Conservation (phyloP, 768 basidiomycete species). For the Auriscalpium microsporum region DNA sequence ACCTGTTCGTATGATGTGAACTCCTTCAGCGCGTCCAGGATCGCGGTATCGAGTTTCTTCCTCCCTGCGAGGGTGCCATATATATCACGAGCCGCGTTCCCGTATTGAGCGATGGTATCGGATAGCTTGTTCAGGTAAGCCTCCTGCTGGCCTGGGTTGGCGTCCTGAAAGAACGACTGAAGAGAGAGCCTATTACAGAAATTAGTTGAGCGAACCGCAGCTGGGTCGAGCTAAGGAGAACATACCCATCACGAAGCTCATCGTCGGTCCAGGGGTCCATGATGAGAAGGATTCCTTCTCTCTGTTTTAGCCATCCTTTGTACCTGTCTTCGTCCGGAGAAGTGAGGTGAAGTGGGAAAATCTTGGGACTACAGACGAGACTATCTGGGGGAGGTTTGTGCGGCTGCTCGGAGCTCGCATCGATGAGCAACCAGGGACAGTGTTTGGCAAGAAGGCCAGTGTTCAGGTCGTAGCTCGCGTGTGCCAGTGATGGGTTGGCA, state of each 20-base stretch:
- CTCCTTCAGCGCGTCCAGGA: neutral
- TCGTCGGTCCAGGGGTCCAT: neutral
- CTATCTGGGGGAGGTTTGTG: neutral
- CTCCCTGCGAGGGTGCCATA: neutral
- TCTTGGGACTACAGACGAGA: neutral
- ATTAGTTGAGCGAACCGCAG: neutral
- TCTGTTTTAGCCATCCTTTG: neutral
- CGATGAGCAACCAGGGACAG: neutral
- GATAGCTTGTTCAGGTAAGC: neutral
- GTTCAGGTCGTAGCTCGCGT: neutral
- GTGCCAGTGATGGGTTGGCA: neutral
- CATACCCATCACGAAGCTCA: neutral
- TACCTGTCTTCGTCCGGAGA: neutral
- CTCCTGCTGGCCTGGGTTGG: neutral
- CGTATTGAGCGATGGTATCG: neutral
- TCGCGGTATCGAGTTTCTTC: neutral
- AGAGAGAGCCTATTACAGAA: neutral
- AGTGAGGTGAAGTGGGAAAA: neutral
- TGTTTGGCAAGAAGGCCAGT: neutral
- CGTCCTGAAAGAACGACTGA: neutral
- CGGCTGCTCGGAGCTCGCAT: neutral
- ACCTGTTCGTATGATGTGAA: neutral
- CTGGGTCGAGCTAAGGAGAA: neutral
- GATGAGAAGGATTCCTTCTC: neutral
- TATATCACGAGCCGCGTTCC: neutral